These are phyloP conservation scores for Blastosporella zonata DNA, from an alignment of 1,284 basidiomycete species.

Conservation along the genomic window DNA sequence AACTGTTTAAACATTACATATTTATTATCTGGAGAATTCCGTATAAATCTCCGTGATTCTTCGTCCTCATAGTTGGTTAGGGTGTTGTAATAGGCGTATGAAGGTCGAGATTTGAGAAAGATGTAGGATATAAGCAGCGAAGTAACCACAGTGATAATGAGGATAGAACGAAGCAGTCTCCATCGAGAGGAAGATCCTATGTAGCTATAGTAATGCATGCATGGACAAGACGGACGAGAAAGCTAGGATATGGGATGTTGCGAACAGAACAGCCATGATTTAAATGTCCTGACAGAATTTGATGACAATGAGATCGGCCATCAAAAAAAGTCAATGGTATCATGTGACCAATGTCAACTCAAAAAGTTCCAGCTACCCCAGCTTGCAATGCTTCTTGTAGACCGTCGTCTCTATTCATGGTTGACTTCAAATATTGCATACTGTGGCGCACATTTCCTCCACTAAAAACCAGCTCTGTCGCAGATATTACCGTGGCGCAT, in stretches of 20 bases:
- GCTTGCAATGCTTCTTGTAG: too few species aligned
- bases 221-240: conserved; percentile 6
- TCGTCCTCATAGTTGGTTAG: conserved; percentile 26
- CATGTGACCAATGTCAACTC: background rate
- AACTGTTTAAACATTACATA: conserved; percentile 42
- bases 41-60: conserved; percentile 25
- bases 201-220: conserved; percentile 18
- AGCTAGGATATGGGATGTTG: background rate
- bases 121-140: conserved; percentile 24
- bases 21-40: conserved; percentile 28
- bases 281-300: too few species aligned
- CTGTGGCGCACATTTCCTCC: too few species aligned
- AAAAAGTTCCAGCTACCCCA: too few species aligned
- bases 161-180: conserved; percentile 21
- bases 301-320: too few species aligned
- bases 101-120: conserved; percentile 30
- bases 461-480: too few species aligned
- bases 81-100: conserved; percentile 31
- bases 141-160: conserved; percentile 16
- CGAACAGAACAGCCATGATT: background rate
- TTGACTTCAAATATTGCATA: too few species aligned
- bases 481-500: too few species aligned
- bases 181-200: conserved; percentile 13
- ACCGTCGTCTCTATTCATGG: too few species aligned
- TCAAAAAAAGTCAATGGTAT: background rate